A percentile compares a stretch with the other conserved stretches of the same genome.
phyloP scores from a whole-genome alignment of 129 eudicot genomes.

The Sambucus nigra region DNA sequence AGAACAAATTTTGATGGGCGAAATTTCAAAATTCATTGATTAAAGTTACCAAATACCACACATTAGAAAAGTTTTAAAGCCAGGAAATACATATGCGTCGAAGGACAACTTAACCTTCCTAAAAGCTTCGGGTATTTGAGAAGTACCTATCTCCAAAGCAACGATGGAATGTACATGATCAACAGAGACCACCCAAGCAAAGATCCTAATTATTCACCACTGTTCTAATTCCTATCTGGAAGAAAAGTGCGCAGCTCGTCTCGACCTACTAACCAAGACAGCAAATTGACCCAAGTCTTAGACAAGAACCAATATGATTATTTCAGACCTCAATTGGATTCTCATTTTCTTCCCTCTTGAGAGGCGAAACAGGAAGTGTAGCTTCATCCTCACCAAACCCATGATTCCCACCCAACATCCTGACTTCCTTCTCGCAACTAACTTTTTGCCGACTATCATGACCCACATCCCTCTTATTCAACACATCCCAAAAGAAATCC shows the following conservation, averaged over 20 bases:
- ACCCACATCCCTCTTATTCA: slow-evolving; percentile 28
- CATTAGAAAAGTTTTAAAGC: slow-evolving; percentile 13
- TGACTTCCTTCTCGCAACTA: slow-evolving; percentile 18
- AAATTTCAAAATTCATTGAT: slow-evolving; percentile 36
- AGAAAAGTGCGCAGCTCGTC: slow-evolving; percentile 11
- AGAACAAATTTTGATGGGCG: slow-evolving; percentile 8
- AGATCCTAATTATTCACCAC: slow-evolving; percentile 49
- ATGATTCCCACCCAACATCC: slow-evolving; percentile 25
- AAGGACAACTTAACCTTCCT: slow-evolving; percentile 29
- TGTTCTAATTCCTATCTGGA: slow-evolving; percentile 36
- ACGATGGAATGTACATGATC: slow-evolving; percentile 49
- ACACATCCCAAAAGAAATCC: slow-evolving; percentile 55
- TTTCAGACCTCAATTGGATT: slow-evolving; percentile 28
- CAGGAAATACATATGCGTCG: slow-evolving; percentile 28
- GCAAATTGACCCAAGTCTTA: slow-evolving; percentile 15
- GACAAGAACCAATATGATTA: no score
- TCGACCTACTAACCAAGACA: no score
- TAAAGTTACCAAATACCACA: slow-evolving; percentile 22
- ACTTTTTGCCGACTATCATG: slow-evolving; percentile 9
- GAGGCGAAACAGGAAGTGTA: slow-evolving; percentile 25
- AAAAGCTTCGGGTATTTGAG: slow-evolving; percentile 21
- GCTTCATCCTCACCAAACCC: slow-evolving; percentile 26
- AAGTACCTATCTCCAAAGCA: slow-evolving; percentile 40
- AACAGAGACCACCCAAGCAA: slow-evolving; percentile 29
- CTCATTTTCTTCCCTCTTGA: slow-evolving; percentile 22